Conservation (phyloP, 331 rosid species). For the Malus hybrid region DNA sequence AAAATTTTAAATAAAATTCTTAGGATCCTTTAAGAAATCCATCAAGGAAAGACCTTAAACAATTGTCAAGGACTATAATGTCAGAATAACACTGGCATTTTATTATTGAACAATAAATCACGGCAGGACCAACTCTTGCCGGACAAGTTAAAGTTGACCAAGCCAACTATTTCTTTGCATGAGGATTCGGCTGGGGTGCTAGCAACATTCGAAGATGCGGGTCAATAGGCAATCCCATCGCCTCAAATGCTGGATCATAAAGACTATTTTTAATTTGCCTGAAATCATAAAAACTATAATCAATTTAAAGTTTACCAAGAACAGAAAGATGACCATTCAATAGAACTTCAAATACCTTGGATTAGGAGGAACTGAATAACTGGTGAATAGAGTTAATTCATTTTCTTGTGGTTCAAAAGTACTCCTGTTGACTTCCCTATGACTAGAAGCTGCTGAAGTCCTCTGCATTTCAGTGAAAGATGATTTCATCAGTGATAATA, state of each 20-base stretch:
- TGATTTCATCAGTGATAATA: not conserved
- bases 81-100: not conserved
- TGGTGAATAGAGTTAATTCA: not conserved
- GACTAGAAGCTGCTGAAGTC: not conserved
- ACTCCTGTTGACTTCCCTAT: not conserved
- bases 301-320: not conserved
- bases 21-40: not conserved
- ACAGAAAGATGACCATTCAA: not conserved
- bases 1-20: not conserved
- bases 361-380: not conserved
- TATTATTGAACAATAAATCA: not conserved
- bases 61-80: not conserved
- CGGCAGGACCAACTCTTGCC: not conserved
- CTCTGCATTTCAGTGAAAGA: not conserved
- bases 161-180: not conserved
- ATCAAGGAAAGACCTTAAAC: not conserved
- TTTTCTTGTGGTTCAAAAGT: not conserved
- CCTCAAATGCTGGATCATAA: conserved; percentile 18
- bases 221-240: conserved; percentile 20
- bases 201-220: conserved; percentile 23
- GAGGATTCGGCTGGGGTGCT: not conserved
- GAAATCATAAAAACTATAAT: not conserved
- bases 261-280: conserved; percentile 11
- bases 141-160: not conserved
- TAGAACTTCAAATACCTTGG: not conserved